Conservation (phyloP, 768 basidiomycete genomes). For the Lactifluus echinatus region DNA sequence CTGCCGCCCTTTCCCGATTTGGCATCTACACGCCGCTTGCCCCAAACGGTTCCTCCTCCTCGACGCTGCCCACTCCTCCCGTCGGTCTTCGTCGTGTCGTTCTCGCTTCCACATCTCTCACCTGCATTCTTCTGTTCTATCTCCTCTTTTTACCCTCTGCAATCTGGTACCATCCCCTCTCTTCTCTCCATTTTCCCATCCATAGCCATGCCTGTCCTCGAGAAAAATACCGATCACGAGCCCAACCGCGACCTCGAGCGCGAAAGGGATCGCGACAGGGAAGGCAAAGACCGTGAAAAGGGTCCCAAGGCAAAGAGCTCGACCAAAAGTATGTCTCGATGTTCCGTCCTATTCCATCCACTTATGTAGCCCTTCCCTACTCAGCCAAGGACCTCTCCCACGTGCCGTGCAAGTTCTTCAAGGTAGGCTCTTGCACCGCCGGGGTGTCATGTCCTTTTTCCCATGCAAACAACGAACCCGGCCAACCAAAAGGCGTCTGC, state of each 20-base stretch:
- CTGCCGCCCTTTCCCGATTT: slow-evolving; percentile 7
- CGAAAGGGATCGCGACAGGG: slow-evolving; percentile 20
- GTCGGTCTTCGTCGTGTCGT: too few species aligned
- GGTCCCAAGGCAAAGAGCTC: slow-evolving; percentile 22
- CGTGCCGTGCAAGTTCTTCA: slow-evolving; percentile 98
- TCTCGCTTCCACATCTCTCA: slow-evolving; percentile 6
- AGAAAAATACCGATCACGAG: slow-evolving; percentile 21
- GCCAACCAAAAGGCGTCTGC: slow-evolving; percentile 72
- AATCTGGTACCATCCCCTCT: not conserved
- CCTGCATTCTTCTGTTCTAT: slow-evolving; percentile 5
- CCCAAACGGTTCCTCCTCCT: slow-evolving; percentile 10
- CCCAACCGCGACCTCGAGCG: slow-evolving; percentile 17
- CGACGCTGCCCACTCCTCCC: slow-evolving; percentile 14
- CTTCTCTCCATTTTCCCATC: not conserved
- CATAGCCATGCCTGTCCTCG: slow-evolving; percentile 19
- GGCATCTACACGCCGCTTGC: slow-evolving; percentile 13
- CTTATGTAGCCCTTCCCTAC: slow-evolving; percentile 3
- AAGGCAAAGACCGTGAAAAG: slow-evolving; percentile 20
- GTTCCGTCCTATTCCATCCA: not conserved
- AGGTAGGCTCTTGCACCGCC: slow-evolving; percentile 88
- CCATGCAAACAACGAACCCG: slow-evolving; percentile 63
- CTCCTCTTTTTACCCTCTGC: not conserved
- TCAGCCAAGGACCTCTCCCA: slow-evolving; percentile 84
- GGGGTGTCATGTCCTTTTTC: slow-evolving; percentile 96
- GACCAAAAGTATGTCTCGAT: slow-evolving; percentile 21